Base-by-base conservation (phyloP, 768 basidiomycete species). In the Boletus eberwhitei region DNA sequence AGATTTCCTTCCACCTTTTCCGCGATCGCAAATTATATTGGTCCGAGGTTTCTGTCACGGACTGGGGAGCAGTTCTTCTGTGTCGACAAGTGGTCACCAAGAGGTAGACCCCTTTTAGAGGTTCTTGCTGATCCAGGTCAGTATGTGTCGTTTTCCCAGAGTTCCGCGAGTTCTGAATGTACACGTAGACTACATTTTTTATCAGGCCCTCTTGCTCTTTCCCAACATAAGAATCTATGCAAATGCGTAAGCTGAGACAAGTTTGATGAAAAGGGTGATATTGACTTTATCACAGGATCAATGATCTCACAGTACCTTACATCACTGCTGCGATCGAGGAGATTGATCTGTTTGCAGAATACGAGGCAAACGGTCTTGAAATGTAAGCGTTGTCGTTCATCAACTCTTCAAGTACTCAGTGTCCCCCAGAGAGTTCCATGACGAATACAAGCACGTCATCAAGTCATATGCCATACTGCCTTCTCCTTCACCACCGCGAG, bases 231-330 rank as follows among this genome's bases (percentile, higher is more conserved):
- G 83, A 48, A 81, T 95, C 48, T 95, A 90, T 57, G 93, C 90
- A 3, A 95, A 93, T 71, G 79, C 85, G 82, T 88, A 57, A 61
- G 85, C 19, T 32, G 16, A 46, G 29, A 42, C 19, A n/a, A 36
- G 9, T 12, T 41, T 32, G 29, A 37, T 11, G 29, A 32, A 22
- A 21, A 37, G 32, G 11, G 22, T 44, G 22, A 42, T n/a, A 6
- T n/a, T 58, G 19, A 58, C 48, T 7, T 41, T 38, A 24, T 35
- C 29, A 19, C 55, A 87, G 86, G 3, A 69, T 90, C 16, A 84
- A 87, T 61, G 93, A 95, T 61, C 53, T 74, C 3, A 92, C 92
- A 1, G 93, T 96, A 2, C 90, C 93, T 1, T 95, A 88, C 63
- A 73, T 87, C 16, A 92, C 90, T 1, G 82, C 88, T 8, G 83